Conservation (phyloP, 306 rosid species). For the Sophora flavescens region DNA sequence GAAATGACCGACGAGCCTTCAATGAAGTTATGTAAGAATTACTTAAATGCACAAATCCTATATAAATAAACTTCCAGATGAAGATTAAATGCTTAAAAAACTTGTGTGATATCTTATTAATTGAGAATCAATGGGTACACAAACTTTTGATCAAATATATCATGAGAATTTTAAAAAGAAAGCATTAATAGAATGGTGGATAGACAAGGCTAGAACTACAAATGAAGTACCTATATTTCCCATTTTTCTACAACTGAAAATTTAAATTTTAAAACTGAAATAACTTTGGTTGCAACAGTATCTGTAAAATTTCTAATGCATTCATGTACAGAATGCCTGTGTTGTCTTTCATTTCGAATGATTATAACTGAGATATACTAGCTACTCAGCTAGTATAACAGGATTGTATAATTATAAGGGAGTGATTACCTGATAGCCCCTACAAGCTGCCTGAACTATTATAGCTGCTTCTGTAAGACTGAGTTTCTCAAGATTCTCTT, state of each 20-base stretch:
- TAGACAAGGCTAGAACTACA: not conserved
- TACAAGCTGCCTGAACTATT: slow-evolving; percentile 74
- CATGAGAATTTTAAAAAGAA: slow-evolving; percentile 28
- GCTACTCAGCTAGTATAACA: slow-evolving; percentile 4
- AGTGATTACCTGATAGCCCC: slow-evolving; percentile 69
- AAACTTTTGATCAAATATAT: slow-evolving; percentile 16
- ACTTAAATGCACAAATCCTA: slow-evolving; percentile 21
- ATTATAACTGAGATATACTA: slow-evolving; percentile 20
- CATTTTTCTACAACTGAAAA: not conserved
- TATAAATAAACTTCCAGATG: slow-evolving; percentile 31
- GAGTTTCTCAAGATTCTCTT: slow-evolving; percentile 52
- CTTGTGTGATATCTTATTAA: slow-evolving; percentile 20
- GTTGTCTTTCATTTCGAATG: slow-evolving; percentile 8
- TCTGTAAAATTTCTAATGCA: not conserved
- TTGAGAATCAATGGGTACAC: not conserved
- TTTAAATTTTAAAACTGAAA: slow-evolving; percentile 27
- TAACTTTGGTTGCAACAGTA: slow-evolving; percentile 6
- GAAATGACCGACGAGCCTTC: slow-evolving; percentile 61
- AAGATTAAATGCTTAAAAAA: slow-evolving; percentile 17
- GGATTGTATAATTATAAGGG: slow-evolving; percentile 19
- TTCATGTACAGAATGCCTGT: slow-evolving; percentile 17
- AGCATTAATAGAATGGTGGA: slow-evolving; percentile 2
- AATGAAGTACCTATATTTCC: not conserved
- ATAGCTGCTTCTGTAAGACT: slow-evolving; percentile 64
- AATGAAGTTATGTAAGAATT: slow-evolving; percentile 25